These are phyloP conservation scores for Tephrocybe sp. DNA, from an alignment of 768 basidiomycete genomes.

Conservation along the genomic window DNA sequence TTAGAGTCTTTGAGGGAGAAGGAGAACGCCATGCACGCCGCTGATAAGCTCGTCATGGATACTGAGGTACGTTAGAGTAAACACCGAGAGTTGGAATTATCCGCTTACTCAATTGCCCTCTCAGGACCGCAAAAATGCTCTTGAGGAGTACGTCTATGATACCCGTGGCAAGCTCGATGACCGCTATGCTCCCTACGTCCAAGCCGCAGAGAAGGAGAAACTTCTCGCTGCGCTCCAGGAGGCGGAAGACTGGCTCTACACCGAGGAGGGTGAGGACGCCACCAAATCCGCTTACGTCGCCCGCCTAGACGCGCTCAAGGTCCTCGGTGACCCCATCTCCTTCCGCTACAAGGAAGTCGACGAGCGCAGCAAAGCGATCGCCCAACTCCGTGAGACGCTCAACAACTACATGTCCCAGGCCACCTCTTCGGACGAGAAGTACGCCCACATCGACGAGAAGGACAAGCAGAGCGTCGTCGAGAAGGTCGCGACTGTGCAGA, in stretches of 20 bases:
- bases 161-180: constrained; percentile 90
- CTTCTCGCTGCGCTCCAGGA: constrained; percentile 68
- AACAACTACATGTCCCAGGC: constrained; percentile 85
- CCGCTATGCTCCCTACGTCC: constrained; percentile 74
- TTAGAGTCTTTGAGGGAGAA: constrained; percentile 72
- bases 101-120: neutral
- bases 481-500: constrained; percentile 83
- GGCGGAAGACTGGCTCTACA: constrained; percentile 97
- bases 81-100: neutral
- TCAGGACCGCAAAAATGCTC: constrained; percentile 95
- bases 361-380: constrained; percentile 68
- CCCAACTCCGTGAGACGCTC: constrained; percentile 81
- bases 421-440: constrained; percentile 81
- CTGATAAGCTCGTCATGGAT: constrained; percentile 95
- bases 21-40: constrained; percentile 85
- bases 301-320: constrained; percentile 81
- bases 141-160: constrained; percentile 99
- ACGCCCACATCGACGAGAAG: constrained; percentile 85
- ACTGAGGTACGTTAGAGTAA: constrained; percentile 70
- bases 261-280: constrained; percentile 95
- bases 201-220: constrained; percentile 72
- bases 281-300: constrained; percentile 91
- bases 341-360: constrained; percentile 82
- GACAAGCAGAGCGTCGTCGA: constrained; percentile 86
- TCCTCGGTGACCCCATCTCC: constrained; percentile 82